Base-by-base conservation (phyloP, 306 rosid species). In the Alnus rubra region DNA sequence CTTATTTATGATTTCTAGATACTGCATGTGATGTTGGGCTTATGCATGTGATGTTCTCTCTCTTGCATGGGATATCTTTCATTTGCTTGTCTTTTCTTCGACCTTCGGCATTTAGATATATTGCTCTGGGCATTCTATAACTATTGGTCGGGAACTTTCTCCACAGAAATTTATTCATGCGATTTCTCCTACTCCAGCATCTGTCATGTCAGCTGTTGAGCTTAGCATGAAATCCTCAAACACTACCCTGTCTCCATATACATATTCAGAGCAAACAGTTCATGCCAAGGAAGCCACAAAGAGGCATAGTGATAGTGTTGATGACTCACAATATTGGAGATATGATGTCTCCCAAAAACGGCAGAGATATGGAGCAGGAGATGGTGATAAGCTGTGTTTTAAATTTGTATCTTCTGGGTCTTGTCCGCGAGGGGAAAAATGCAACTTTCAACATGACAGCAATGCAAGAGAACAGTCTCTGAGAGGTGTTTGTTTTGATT, bases 81-180 rank as follows among this genome's bases (percentile, higher is more conserved):
- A 51, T 42, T n/a, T 60, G 48, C 37, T 31, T 37, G 45, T 65
- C 75, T 30, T 55, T 65, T 31, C 48, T 44, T 33, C 12, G 13
- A 56, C 30, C 47, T 73, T 58, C 37, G 72, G 77, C 62, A 55
- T 52, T 69, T 72, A 63, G 56, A 78, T 73, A 72, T 76, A 19
- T 23, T 23, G 73, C 73, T 79, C 82, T 53, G 56, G 72, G 69
- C 76, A 64, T 69, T 72, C 19, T 78, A 49, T 87, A 77, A 70
- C 82, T 72, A 69, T 52, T 73, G 53, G 37, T 80, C 45, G 49
- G 52, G 42, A 74, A 49, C 60, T 60, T 87, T 55, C 81, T 78
- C 84, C 80, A 59, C 98, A 93, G 99, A 95, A 95, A 86, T 95
- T 95, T 90, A 89, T 95, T 85, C 98, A 91, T 85, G 99, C 99